Evolutionary conservation across 2,329 filamentous ascomycete species (phyloP).

Genomic region (Dactylella cylindrospora): DNA sequence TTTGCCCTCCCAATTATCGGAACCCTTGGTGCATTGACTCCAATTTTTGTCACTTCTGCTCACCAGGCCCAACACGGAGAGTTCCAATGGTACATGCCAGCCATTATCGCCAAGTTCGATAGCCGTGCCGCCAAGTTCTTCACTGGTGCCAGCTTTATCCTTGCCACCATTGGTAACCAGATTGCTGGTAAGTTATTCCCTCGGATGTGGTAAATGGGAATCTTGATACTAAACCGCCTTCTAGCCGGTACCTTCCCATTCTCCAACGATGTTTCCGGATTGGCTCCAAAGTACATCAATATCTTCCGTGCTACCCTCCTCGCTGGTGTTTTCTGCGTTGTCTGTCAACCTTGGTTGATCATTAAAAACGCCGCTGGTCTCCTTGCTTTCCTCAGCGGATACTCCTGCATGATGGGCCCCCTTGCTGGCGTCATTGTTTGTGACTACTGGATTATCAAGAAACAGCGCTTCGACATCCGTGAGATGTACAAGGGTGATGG

Average conservation of each 20-base stretch:
- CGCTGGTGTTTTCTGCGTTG: conserved; percentile 55
- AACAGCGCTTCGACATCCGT: conserved; percentile 53
- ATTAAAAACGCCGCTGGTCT: conserved; percentile 53
- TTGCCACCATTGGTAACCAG: conserved; percentile 55
- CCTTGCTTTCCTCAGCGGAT: conserved; percentile 52
- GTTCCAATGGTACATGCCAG: conserved; percentile 58
- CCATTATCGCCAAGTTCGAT: conserved; percentile 56
- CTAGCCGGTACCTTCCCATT: conserved; percentile 59
- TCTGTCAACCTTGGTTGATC: conserved; percentile 56
- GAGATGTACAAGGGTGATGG: conserved; percentile 54
- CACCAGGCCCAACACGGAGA: conserved; percentile 55
- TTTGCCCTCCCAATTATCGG: conserved; percentile 57
- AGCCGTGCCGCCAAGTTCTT: conserved; percentile 55
- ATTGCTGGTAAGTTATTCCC: conserved; percentile 51
- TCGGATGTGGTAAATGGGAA: neutral
- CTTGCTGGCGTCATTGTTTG: conserved; percentile 54
- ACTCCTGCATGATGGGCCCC: conserved; percentile 53
- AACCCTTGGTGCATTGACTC: conserved; percentile 56
- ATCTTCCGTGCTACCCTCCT: conserved; percentile 57
- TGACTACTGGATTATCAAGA: conserved; percentile 54
- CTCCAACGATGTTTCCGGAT: conserved; percentile 59
- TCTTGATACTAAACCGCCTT: conserved; percentile 54
- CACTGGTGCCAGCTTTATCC: conserved; percentile 52
- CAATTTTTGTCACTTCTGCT: conserved; percentile 57
- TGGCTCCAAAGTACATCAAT: conserved; percentile 60